Base-by-base conservation (phyloP, 2,329 filamentous ascomycete species). In the Hypomyces perniciosus region DNA sequence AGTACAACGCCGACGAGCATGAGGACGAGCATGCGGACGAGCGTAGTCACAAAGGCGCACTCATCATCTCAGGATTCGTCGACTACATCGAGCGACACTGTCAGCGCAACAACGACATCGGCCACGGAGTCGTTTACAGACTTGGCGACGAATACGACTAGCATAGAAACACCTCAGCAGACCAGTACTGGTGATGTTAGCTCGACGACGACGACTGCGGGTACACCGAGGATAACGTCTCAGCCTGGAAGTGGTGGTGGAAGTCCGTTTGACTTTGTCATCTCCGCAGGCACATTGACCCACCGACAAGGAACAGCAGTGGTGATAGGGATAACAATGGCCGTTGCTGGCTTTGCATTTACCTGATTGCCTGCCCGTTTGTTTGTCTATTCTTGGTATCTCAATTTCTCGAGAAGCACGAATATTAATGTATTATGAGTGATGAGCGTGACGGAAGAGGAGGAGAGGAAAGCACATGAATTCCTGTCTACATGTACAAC, bases 231-330 rank as follows among this genome's bases (percentile, higher is more conserved):
- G 6, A 51, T 40, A 43, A 57, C 52, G 20, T 48, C 48, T 2
- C 48, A 44, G 29, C 57, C 53, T 7, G 52, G 52, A 2, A 56
- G 57, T 37, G 59, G 59, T 41, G 59, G 59, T 5, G 59, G 59
- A 6, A 59, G 57, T 42, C 59, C 57, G 5, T 59, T 59, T 41
- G 59, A 61, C 48, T 48, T 52, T 48, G 50, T 52, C 26, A 10
- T 45, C 10, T 12, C 12, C 26, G 35, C 6, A 38, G 20, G 35
- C 35, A 20, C 20, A 20, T 20, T 20, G 20, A 20, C 20, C 20
- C 20, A 20, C 3, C 20, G 20, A 20, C 35, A 38, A 38, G 35
- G 12, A 38, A n/a, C n/a, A 20, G 6, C 10, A n/a, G n/a, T 12
- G n/a, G 5, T 38, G 13, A 8, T 28, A 6, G 20, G 13, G 13